Conservation (phyloP, 2,329 filamentous ascomycete genomes). For the Fusarium xylarioides region DNA sequence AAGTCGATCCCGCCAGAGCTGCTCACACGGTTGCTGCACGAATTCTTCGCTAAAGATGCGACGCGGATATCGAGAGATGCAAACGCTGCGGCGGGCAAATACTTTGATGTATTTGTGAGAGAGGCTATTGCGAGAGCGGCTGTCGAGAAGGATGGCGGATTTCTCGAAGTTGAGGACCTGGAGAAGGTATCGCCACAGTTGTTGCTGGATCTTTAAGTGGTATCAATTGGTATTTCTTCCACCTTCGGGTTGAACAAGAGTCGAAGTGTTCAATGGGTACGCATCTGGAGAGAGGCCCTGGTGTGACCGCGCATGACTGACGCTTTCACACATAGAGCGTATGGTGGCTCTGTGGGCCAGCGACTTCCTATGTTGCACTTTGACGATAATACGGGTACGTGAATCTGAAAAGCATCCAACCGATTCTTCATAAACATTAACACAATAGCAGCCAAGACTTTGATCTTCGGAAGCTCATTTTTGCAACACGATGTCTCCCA, state of each 20-base stretch:
- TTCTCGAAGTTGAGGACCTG: slow-evolving; percentile 87
- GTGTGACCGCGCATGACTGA: background rate
- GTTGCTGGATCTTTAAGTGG: slow-evolving; percentile 78
- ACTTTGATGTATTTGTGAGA: slow-evolving; percentile 89
- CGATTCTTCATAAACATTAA: background rate
- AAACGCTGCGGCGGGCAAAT: slow-evolving; percentile 79
- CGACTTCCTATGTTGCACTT: background rate
- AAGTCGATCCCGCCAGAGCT: slow-evolving; percentile 75
- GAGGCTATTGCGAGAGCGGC: slow-evolving; percentile 86
- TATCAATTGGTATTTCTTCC: background rate
- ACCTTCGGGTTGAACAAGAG: background rate
- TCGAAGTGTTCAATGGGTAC: background rate
- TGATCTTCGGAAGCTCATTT: background rate
- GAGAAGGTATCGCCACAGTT: slow-evolving; percentile 89
- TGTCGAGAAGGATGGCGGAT: slow-evolving; percentile 73
- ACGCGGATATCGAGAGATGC: slow-evolving; percentile 82
- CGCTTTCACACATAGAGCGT: background rate
- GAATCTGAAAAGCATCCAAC: background rate
- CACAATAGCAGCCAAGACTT: background rate
- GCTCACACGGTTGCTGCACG: slow-evolving; percentile 78
- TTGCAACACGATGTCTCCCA: background rate
- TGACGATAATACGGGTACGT: background rate
- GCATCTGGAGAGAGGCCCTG: background rate
- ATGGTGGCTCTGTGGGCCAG: background rate
- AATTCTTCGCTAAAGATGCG: slow-evolving; percentile 77